A percentile compares a stretch with the other conserved stretches of the same genome.
Evolutionary conservation across 2,329 filamentous ascomycete genomes (phyloP).

Genomic region (Pestalotiopsis sp.): DNA sequence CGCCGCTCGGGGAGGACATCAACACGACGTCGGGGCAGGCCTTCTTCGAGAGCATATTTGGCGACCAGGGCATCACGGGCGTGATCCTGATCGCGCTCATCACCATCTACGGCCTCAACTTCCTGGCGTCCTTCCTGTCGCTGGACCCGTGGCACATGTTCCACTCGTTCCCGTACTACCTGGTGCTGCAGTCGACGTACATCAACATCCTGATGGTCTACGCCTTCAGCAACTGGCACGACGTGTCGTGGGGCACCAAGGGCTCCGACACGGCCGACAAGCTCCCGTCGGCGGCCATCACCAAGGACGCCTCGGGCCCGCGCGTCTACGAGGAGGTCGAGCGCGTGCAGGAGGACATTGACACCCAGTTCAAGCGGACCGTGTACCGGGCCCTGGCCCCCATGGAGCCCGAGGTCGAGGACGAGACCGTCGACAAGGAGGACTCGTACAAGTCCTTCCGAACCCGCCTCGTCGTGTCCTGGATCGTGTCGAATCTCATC

Average conservation of each 20-base stretch:
- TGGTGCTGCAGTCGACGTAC: slow-evolving; percentile 93
- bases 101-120: slow-evolving; percentile 96
- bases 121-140: slow-evolving; percentile 95
- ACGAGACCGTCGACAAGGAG: slow-evolving; percentile 85
- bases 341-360: slow-evolving; percentile 96
- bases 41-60: slow-evolving; percentile 78
- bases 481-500: slow-evolving; percentile 93
- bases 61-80: slow-evolving; percentile 59
- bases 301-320: slow-evolving; percentile 87
- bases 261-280: slow-evolving; percentile 95
- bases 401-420: slow-evolving; percentile 75
- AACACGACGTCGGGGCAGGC: slow-evolving; percentile 71
- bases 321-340: slow-evolving; percentile 94
- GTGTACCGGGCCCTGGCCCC: slow-evolving; percentile 91
- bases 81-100: slow-evolving; percentile 90
- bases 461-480: slow-evolving; percentile 89
- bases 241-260: slow-evolving; percentile 99
- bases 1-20: slow-evolving; percentile 54
- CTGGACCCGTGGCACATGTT: slow-evolving; percentile 99
- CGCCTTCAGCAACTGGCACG: slow-evolving; percentile 99
- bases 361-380: slow-evolving; percentile 93
- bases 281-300: slow-evolving; percentile 84
- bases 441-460: slow-evolving; percentile 99
- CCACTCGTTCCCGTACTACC: slow-evolving; percentile 92
- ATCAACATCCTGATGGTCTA: slow-evolving; percentile 99